Conservation (phyloP, 129 eudicot genomes). For the Mikania micrantha region DNA sequence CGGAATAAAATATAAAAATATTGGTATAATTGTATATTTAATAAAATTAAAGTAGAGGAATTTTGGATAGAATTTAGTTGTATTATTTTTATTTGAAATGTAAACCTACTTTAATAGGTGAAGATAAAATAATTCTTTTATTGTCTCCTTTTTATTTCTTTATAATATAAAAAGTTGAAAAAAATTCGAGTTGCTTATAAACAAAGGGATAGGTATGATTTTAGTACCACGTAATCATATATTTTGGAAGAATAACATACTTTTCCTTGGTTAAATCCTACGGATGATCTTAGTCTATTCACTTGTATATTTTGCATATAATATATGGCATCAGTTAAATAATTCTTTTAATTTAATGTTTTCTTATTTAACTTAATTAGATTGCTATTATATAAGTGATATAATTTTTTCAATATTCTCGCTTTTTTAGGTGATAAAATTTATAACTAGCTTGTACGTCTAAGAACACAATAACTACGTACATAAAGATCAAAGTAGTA, state of each 20-base stretch:
- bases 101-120: constrained; percentile 22
- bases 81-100: constrained; percentile 13
- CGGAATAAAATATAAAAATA: neutral
- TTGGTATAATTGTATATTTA: neutral
- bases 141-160: constrained; percentile 11
- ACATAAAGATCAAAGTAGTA: no score
- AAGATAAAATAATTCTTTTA: constrained; percentile 17
- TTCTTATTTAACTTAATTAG: neutral
- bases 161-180: constrained; percentile 3
- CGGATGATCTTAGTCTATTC: constrained; percentile 3
- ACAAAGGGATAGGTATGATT: constrained; percentile 25
- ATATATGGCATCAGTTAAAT: neutral
- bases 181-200: constrained; percentile 23
- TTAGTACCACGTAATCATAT: constrained; percentile 16
- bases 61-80: constrained; percentile 28
- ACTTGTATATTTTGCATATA: neutral
- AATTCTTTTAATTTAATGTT: neutral
- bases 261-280: constrained; percentile 16
- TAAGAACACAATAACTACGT: no score
- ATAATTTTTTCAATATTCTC: neutral
- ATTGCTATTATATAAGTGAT: neutral
- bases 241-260: constrained; percentile 17
- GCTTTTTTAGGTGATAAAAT: neutral
- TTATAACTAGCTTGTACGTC: no score
- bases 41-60: constrained; percentile 14